phyloP scores from a whole-genome alignment of 306 rosid genomes.

The Ziziphus jujuba region DNA sequence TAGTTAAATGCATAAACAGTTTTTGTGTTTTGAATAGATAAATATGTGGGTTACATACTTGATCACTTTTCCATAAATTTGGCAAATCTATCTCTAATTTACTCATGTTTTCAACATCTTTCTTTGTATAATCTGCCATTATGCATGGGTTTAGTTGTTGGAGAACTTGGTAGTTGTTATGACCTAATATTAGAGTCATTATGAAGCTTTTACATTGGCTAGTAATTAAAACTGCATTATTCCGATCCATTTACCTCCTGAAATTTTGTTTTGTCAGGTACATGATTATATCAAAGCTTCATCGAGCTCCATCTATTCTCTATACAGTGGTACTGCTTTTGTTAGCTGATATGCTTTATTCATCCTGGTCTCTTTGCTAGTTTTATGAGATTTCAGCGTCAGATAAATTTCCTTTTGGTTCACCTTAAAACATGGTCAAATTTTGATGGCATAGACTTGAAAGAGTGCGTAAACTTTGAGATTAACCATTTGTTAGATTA shows the following conservation, averaged over 20 bases:
- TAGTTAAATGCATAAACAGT: not conserved
- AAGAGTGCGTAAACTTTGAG: not conserved
- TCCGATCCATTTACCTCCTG: conserved; percentile 33
- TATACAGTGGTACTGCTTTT: conserved; percentile 76
- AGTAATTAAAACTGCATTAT: conserved; percentile 9
- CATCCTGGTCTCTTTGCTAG: conserved; percentile 9
- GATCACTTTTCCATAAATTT: not conserved
- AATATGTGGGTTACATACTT: too few species aligned
- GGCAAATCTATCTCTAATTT: conserved; percentile 5
- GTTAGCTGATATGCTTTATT: conserved; percentile 15
- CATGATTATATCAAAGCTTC: conserved; percentile 77
- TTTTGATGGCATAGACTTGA: not conserved
- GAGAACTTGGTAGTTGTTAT: not conserved
- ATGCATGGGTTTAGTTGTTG: conserved; percentile 5
- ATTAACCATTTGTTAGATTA: not conserved
- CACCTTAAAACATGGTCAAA: not conserved
- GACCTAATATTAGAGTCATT: not conserved
- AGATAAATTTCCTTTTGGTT: not conserved
- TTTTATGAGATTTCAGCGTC: conserved; percentile 2
- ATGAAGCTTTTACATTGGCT: conserved; percentile 7
- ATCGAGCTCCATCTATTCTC: conserved; percentile 70
- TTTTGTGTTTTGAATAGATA: not conserved
- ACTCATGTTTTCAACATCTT: not conserved
- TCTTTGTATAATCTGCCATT: not conserved
- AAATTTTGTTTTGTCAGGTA: conserved; percentile 58